Evolutionary conservation across 805 yeast species (phyloP).

Genomic region (Blastobotrys mokoenaii): DNA sequence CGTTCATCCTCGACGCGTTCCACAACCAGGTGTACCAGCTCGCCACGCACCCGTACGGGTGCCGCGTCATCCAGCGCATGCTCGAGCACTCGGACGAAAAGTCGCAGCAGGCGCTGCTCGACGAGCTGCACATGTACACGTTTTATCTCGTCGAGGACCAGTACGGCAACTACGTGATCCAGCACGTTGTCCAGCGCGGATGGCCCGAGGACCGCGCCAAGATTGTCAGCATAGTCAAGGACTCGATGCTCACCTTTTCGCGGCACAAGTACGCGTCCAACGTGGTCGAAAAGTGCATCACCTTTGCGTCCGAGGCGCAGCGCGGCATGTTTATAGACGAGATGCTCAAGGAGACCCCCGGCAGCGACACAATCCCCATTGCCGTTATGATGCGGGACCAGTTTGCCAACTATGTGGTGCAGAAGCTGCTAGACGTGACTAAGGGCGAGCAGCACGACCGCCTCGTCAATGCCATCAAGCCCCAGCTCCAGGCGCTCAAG

Average conservation of each 20-base stretch:
- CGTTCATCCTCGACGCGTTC: conserved; percentile 66
- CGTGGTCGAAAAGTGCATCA: conserved; percentile 90
- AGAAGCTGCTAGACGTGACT: conserved; percentile 80
- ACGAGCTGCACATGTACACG: conserved; percentile 63
- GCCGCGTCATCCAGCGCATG: conserved; percentile 90
- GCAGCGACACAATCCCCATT: conserved; percentile 38
- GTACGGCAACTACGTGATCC: conserved; percentile 96
- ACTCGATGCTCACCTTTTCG: conserved; percentile 71
- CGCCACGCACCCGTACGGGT: conserved; percentile 94
- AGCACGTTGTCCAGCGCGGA: conserved; percentile 88
- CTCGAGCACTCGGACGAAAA: conserved; percentile 64
- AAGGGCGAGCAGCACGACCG: conserved; percentile 59
- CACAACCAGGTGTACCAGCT: conserved; percentile 60
- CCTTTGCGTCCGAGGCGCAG: conserved; percentile 59
- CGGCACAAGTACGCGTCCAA: conserved; percentile 96
- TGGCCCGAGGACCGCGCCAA: conserved; percentile 43
- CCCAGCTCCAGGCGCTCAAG: conserved; percentile 67
- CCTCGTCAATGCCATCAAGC: conserved; percentile 67
- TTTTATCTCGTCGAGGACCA: conserved; percentile 85
- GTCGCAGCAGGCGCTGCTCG: conserved; percentile 60
- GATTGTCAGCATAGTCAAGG: conserved; percentile 61
- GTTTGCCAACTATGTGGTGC: conserved; percentile 95
- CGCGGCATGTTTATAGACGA: conserved; percentile 54
- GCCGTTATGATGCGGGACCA: conserved; percentile 96
- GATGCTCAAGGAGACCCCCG: conserved; percentile 32